phyloP scores from a whole-genome alignment of 73 alveolate genomes.

The Stentor roeselii region DNA sequence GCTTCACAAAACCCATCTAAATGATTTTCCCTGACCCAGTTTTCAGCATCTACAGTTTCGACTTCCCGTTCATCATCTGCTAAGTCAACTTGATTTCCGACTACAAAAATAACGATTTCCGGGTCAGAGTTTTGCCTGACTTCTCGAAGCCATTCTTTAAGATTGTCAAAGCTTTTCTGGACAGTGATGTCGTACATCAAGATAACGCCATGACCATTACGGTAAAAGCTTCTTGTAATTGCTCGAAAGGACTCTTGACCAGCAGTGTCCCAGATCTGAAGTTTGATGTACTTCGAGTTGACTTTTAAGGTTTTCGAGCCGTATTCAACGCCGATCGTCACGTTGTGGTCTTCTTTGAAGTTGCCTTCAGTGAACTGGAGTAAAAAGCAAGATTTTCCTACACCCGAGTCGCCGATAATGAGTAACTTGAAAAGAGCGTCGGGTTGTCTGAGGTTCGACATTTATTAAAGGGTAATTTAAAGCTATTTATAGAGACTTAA shows the following conservation, averaged over 20 bases:
- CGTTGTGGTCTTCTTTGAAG: constrained; percentile 74
- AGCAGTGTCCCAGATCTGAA: constrained; percentile 96
- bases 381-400: constrained; percentile 87
- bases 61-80: constrained; percentile 52
- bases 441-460: constrained; percentile 50
- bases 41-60: constrained; percentile 6
- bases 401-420: constrained; percentile 53
- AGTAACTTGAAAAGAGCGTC: constrained; percentile 45
- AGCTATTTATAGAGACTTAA: too few relatives aligned
- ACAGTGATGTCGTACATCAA: constrained; percentile 85
- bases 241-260: constrained; percentile 93
- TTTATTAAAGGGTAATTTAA: too few relatives aligned
- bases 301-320: constrained; percentile 81
- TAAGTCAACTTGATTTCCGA: constrained; percentile 53
- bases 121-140: constrained; percentile 36
- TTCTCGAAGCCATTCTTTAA: constrained; percentile 49
- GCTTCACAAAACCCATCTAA: constrained; percentile 7
- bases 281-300: constrained; percentile 54
- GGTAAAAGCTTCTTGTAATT: constrained; percentile 80
- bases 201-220: constrained; percentile 85
- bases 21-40: not conserved
- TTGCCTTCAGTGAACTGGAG: constrained; percentile 66
- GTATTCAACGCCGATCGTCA: constrained; percentile 94
- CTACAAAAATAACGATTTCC: constrained; percentile 34
- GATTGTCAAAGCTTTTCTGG: constrained; percentile 46